Evolutionary conservation across 129 eudicot genomes (phyloP).

Genomic region (Saposhnikovia divaricata): DNA sequence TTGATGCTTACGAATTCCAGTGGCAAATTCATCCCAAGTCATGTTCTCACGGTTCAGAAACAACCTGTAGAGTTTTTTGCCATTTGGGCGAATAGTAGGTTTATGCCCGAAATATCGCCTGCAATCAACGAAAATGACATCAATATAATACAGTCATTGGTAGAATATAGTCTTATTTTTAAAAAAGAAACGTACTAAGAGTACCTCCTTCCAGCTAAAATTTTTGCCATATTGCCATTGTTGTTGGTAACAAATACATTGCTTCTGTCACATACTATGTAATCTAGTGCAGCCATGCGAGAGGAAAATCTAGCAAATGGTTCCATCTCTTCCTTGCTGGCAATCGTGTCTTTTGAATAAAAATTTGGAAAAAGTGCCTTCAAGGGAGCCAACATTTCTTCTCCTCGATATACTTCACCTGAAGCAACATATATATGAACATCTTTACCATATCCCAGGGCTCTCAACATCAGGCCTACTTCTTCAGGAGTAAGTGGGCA

Average conservation of each 20-base stretch:
- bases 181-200: background rate
- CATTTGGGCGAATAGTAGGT: slow-evolving; percentile 82
- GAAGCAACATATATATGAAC: slow-evolving; percentile 80
- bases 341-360: slow-evolving; percentile 69
- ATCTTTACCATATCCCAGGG: slow-evolving; percentile 66
- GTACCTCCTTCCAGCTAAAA: slow-evolving; percentile 80
- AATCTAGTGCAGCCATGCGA: slow-evolving; percentile 93
- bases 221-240: slow-evolving; percentile 89
- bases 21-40: slow-evolving; percentile 75
- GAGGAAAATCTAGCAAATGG: slow-evolving; percentile 71
- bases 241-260: slow-evolving; percentile 79
- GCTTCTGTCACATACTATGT: slow-evolving; percentile 79
- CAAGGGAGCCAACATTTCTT: slow-evolving; percentile 74
- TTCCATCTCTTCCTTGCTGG: slow-evolving; percentile 58
- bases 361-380: slow-evolving; percentile 80
- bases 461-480: slow-evolving; percentile 85
- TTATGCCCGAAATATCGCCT: slow-evolving; percentile 91
- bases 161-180: background rate
- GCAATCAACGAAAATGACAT: slow-evolving; percentile 6
- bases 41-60: slow-evolving; percentile 58
- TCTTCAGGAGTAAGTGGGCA: slow-evolving; percentile 95
- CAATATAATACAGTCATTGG: background rate
- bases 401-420: slow-evolving; percentile 89
- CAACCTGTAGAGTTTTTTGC: slow-evolving; percentile 52
- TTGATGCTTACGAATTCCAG: slow-evolving; percentile 50